phyloP scores from a whole-genome alignment of 805 yeast genomes.

The Kodamaea neixiangensis region DNA sequence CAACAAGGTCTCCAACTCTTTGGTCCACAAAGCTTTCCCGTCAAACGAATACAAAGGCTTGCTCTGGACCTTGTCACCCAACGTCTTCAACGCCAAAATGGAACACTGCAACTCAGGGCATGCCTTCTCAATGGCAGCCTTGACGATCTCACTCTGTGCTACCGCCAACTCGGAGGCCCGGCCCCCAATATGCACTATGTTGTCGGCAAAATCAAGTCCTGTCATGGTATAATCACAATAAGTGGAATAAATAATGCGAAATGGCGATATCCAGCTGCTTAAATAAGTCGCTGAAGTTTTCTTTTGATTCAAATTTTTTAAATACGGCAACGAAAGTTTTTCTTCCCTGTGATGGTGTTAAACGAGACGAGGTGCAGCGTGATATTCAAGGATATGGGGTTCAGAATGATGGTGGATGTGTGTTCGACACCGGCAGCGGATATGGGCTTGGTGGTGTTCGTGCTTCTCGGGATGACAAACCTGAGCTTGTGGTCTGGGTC shows the following conservation, averaged over 20 bases:
- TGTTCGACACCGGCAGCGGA: neutral
- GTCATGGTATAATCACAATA: neutral
- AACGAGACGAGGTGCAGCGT: neutral
- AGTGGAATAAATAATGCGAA: neutral
- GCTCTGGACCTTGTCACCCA: constrained; percentile 86
- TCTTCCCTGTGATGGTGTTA: neutral
- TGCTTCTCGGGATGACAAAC: no score
- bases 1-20: constrained; percentile 82
- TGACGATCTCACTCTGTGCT: constrained; percentile 77
- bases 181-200: constrained; percentile 70
- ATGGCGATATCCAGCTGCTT: neutral
- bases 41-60: constrained; percentile 93
- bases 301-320: neutral
- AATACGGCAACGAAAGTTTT: neutral
- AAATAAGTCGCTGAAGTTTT: neutral
- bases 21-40: constrained; percentile 96
- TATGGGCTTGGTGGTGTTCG: neutral
- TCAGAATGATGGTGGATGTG: neutral
- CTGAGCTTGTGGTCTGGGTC: no score
- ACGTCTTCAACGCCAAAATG: constrained; percentile 75
- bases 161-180: constrained; percentile 88
- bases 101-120: constrained; percentile 73
- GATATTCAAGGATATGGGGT: neutral
- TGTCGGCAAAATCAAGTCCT: constrained; percentile 22
- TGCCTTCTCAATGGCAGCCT: constrained; percentile 52